phyloP scores from a whole-genome alignment of 2,329 filamentous ascomycete genomes.

The Fusarium zealandicum region DNA sequence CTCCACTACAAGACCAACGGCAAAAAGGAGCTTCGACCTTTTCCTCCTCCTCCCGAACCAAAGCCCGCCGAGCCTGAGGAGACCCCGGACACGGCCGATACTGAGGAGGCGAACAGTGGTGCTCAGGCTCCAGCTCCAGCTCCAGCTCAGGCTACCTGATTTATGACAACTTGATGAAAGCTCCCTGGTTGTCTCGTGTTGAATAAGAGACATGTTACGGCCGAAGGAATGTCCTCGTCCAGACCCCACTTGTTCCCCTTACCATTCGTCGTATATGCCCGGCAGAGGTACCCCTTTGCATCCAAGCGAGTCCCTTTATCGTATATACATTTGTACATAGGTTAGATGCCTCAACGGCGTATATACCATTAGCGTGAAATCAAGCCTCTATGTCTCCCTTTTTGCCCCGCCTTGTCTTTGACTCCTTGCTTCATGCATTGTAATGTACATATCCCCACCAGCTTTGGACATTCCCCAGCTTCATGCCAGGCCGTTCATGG shows the following conservation, averaged over 20 bases:
- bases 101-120: constrained; percentile 28
- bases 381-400: constrained; percentile 19
- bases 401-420: constrained; percentile 15
- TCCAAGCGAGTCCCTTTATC: constrained; percentile 27
- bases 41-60: constrained; percentile 32
- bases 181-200: neutral
- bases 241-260: neutral
- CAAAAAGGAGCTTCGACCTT: constrained; percentile 68
- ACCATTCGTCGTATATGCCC: constrained; percentile 18
- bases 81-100: constrained; percentile 20
- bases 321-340: constrained; percentile 39
- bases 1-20: constrained; percentile 92
- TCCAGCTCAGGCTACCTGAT: constrained; percentile 21
- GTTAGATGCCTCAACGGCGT: constrained; percentile 30
- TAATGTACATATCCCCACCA: constrained; percentile 29
- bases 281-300: constrained; percentile 12
- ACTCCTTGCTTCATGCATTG: constrained; percentile 19
- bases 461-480: constrained; percentile 6
- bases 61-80: constrained; percentile 35
- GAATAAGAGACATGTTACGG: neutral
- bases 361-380: constrained; percentile 38
- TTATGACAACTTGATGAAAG: neutral
- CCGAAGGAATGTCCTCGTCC: neutral
- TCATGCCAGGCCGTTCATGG: constrained; percentile 53
- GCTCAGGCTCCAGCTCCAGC: constrained; percentile 12